Evolutionary conservation across 805 yeast genomes (phyloP), one percentile per base, ranked within the genome.

Genomic region (Sugiyamaella qingdaonensis): DNA sequence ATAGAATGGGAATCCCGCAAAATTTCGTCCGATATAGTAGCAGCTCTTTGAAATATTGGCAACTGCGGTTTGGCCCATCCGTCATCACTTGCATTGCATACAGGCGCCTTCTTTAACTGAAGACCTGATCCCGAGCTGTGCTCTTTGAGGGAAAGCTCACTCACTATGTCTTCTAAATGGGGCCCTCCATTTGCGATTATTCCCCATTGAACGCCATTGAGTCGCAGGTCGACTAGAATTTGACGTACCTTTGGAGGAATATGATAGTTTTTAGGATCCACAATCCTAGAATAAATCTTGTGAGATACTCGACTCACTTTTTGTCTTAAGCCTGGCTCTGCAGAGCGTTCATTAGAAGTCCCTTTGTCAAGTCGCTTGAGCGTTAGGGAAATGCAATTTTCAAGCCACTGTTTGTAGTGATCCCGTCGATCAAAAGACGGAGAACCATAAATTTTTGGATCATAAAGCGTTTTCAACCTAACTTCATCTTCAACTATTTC

Each of bases 101-200:
- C 42, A 8, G 48, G 57, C 9, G 37, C 13, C 35, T 18, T 8
- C 27, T 29, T 37, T 13, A 37, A 19, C 13, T 37, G 16, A 11
- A 48, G 9, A n/a, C 14, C n/a, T 13, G 34, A 35, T 16, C 41
- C 19, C 10, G n/a, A 14, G 14, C 44, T 9, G 2, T 31, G 56
- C 46, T 2, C 54, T 37, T 21, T 56, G 52, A 1, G 4, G 27
- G 43, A 2, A 31, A 44, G 5, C 7, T 24, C 18, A 18, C 55
- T 49, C 24, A 65, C 54, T 7, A 58, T 48, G 13, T 56, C 49
- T 9, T 48, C 59, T 36, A 60, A 59, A 33, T 56, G 43, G 19
- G 61, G 64, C 9, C 62, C 59, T 4, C 53, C 55, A 54, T 65
- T 65, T 11, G 68, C 62, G 10, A 65, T 50, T 13, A 65, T 51